Evolutionary conservation across 164 flowering plant genomes (phyloP), one percentile per base, ranked within the genome.

Genomic region (Vitis rupestris): DNA sequence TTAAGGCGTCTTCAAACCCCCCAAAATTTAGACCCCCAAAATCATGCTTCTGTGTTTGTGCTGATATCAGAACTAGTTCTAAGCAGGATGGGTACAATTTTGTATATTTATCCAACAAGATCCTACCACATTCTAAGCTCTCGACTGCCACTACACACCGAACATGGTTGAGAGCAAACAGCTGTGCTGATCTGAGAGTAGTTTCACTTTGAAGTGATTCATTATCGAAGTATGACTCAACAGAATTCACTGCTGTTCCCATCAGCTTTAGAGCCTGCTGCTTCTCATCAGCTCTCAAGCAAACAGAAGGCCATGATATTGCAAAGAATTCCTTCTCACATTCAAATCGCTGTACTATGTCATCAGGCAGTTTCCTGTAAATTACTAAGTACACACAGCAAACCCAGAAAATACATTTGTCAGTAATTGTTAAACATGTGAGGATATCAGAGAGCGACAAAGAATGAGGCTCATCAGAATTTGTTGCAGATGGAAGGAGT

Each of bases 341-440:
- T 76, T 92, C 96, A 77, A 91, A 80, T 68, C 58, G 77, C 54
- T 74, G 77, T n/a, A 87, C 82, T 5, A 90, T 65, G 62, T 77
- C 76, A 73, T 83, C 87, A n/a, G 98, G 98, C 56, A 92, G 81
- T 80, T 85, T 90, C 80, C 82, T 82, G 85, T 92, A 92, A 31
- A 89, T 73, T 64, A 85, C 79, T 48, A 94, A 76, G 84, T 90
- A 94, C 30, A 87, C 82, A 82, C 88, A 87, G 80, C 84, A 91
- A 77, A 90, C 78, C 96, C 97, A 90, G 76, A 94, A 85, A 63
- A 87, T 76, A 77, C 86, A 86, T 82, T 82, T 89, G 72, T 94
- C 97, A 69, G 85, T 78, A 69, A 89, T 14, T 47, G 86, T 84
- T 72, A 93, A 77, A 75, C 82, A 87, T 58, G 80, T 7, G 53